Conservation (phyloP, 345 rosid species). For the Citrus inodora region DNA sequence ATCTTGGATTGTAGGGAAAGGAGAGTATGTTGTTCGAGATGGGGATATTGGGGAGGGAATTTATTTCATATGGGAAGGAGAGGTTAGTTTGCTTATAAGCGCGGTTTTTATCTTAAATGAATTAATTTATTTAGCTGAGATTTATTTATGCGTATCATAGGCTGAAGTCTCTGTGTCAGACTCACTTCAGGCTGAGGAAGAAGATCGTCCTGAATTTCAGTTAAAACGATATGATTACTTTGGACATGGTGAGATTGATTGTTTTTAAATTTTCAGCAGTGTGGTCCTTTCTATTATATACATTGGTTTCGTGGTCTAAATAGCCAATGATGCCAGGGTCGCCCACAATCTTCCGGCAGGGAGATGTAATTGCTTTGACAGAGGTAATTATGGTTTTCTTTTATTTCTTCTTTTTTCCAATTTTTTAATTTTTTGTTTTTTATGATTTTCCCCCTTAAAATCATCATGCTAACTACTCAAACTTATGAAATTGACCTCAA, state of each 20-base stretch:
- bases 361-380: slow-evolving; percentile 72
- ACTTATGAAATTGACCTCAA: slow-evolving; percentile 8
- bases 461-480: background rate
- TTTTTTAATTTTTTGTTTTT: background rate
- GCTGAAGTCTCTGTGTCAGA: slow-evolving; percentile 68
- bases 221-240: slow-evolving; percentile 81
- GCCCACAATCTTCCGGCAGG: slow-evolving; percentile 46
- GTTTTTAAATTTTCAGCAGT: background rate
- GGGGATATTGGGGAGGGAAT: slow-evolving; percentile 80
- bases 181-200: slow-evolving; percentile 48
- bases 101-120: background rate
- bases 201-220: slow-evolving; percentile 61
- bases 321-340: slow-evolving; percentile 38
- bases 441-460: background rate
- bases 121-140: background rate
- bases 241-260: slow-evolving; percentile 59
- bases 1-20: slow-evolving; percentile 47
- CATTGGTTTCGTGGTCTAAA: background rate
- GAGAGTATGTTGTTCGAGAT: slow-evolving; percentile 65
- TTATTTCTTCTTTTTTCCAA: background rate
- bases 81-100: slow-evolving; percentile 43
- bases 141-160: slow-evolving; percentile 31
- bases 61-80: slow-evolving; percentile 85
- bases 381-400: slow-evolving; percentile 43
- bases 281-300: background rate